Base-by-base conservation (phyloP, 1,284 basidiomycete genomes). In the Leucoagaricus sp. region DNA sequence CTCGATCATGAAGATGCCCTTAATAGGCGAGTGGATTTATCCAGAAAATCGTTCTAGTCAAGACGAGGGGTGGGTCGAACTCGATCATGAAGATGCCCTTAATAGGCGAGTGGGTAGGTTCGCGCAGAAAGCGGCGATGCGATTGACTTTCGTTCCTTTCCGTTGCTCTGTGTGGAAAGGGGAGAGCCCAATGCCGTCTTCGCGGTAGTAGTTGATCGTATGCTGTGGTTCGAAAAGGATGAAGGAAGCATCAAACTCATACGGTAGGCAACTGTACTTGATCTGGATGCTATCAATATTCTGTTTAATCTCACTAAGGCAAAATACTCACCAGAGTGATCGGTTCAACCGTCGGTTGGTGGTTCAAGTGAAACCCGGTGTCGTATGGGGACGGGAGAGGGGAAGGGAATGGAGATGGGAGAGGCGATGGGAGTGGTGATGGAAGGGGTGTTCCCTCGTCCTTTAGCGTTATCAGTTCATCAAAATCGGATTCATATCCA, bases 81-180 rank as follows among this genome's bases (percentile, higher is more conserved):
- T n/a, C n/a, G n/a, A 49, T 49, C 48, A 49, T 25, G 54, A 44
- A 26, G 41, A 33, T 40, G 49, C 10, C 21, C 36, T 51, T 23
- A 57, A 26, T 21, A 65, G 49, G 36, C 61, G 59, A 29, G 55
- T 58, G n/a, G 63, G 65, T 34, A 66, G 59, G 46, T 63, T 61
- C 36, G 65, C 59, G 38, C 64, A 64, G 49, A 67, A 65, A 15
- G 64, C 60, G 58, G 64, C 61, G 33, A 60, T 60, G 13, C 58
- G 55, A 53, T 60, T 60, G 25, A 49, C 52, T 21, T 46, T 57
- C 38, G 55, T 46, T 9, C 40, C 26, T 41, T 50, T 55, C 40
- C 51, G 57, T 29, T 53, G 49, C n/a, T 56, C 53, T 17, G 42
- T 34, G 4, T 50, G 36, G 34, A 59, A 34, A 21, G 49, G 50